These are phyloP conservation scores for Gentiana straminea DNA, from an alignment of 257 asterid species.

Conservation along the genomic window DNA sequence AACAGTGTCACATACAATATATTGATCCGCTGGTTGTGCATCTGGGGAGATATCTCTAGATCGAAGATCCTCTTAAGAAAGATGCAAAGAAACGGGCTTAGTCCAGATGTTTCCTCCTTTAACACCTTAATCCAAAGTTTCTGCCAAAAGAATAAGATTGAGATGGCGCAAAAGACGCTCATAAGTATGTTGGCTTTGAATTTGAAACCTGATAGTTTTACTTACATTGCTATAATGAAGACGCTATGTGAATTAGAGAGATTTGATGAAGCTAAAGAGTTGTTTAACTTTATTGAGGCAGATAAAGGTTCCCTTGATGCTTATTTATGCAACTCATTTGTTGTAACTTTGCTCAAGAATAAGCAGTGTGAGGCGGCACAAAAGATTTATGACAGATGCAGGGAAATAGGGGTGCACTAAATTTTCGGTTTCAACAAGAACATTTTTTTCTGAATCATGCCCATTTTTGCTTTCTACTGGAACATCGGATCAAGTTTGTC, in stretches of 20 bases:
- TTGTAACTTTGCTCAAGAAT: slow-evolving; percentile 42
- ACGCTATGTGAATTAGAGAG: slow-evolving; percentile 58
- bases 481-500: background rate
- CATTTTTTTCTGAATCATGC: background rate
- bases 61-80: slow-evolving; percentile 52
- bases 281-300: slow-evolving; percentile 61
- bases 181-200: slow-evolving; percentile 46
- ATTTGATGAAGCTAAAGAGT: slow-evolving; percentile 44
- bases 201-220: slow-evolving; percentile 68
- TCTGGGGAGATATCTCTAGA: slow-evolving; percentile 44
- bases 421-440: slow-evolving; percentile 8
- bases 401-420: slow-evolving; percentile 39
- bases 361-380: slow-evolving; percentile 47
- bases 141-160: slow-evolving; percentile 49
- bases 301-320: slow-evolving; percentile 66
- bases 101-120: slow-evolving; percentile 63
- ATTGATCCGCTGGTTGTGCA: slow-evolving; percentile 61
- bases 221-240: slow-evolving; percentile 57
- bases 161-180: slow-evolving; percentile 65
- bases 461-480: background rate
- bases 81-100: slow-evolving; percentile 59
- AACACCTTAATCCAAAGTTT: slow-evolving; percentile 62
- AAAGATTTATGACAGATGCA: slow-evolving; percentile 34
- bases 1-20: slow-evolving; percentile 56
- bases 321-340: slow-evolving; percentile 37